phyloP scores from a whole-genome alignment of 345 rosid species.

The Ceriops decandra region DNA sequence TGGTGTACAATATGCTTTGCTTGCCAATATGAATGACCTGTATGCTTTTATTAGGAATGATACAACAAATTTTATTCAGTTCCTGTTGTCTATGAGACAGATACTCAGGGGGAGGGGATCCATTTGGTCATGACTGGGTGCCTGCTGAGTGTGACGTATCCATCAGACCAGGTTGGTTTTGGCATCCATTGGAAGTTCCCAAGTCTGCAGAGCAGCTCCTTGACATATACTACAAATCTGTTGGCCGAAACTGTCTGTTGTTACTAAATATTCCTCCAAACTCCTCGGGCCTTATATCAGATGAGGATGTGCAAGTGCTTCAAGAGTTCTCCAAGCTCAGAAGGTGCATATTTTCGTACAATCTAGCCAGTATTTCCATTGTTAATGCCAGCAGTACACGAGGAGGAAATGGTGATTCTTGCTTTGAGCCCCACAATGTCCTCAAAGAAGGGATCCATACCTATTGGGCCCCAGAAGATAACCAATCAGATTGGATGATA shows the following conservation, averaged over 20 bases:
- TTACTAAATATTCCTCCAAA: constrained; percentile 83
- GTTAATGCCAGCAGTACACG: constrained; percentile 56
- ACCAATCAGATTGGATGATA: constrained; percentile 46
- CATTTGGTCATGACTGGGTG: constrained; percentile 70
- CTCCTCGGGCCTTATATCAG: constrained; percentile 76
- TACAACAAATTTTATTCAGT: constrained; percentile 1
- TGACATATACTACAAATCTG: constrained; percentile 71
- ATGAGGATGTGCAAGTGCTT: constrained; percentile 64
- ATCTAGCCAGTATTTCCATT: constrained; percentile 45
- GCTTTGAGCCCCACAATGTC: constrained; percentile 46
- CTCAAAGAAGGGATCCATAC: constrained; percentile 53
- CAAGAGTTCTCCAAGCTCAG: constrained; percentile 52
- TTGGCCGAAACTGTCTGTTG: constrained; percentile 72
- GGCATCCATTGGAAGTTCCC: constrained; percentile 81
- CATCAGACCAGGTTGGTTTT: constrained; percentile 90
- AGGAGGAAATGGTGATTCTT: constrained; percentile 29
- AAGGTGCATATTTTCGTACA: constrained; percentile 53
- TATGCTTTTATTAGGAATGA: background rate
- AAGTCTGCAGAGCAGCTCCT: constrained; percentile 68
- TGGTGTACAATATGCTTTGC: too few species aligned
- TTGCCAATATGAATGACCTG: too few species aligned
- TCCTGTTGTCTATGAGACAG: constrained; percentile 32
- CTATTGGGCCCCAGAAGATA: constrained; percentile 86
- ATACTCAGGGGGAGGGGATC: constrained; percentile 61
- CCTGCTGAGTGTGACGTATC: constrained; percentile 93